Percentiles rank a stretch among this genome's conserved stretches.
Conservation (phyloP, 176 grass and related monocot genomes). For the Dendrocalamus sinicus region DNA sequence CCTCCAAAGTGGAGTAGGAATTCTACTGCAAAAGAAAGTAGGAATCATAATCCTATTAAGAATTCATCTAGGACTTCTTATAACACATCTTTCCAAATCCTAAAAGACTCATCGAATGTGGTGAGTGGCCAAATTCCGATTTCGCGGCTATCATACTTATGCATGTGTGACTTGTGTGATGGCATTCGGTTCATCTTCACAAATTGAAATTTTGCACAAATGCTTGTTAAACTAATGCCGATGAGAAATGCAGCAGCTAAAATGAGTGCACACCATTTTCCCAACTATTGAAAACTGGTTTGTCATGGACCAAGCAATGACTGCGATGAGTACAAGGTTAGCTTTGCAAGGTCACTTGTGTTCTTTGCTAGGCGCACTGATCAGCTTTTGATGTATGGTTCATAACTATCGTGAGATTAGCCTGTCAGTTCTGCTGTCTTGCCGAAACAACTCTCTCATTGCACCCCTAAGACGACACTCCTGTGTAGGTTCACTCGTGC, state of each 20-base stretch:
- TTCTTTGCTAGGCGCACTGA: background rate
- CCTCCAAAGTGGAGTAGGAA: no score
- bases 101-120: background rate
- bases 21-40: no score
- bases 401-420: background rate
- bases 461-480: background rate
- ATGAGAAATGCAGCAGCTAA: background rate
- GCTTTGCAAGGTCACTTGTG: background rate
- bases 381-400: background rate
- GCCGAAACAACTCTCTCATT: constrained; percentile 11
- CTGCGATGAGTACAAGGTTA: background rate
- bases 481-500: background rate
- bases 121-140: constrained; percentile 6
- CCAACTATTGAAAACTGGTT: background rate
- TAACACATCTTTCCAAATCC: no score
- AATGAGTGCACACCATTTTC: background rate
- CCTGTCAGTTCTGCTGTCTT: constrained; percentile 8
- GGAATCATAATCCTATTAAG: no score
- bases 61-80: no score
- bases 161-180: background rate
- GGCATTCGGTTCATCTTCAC: background rate
- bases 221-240: background rate
- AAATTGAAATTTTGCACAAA: background rate
- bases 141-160: background rate
- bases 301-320: background rate